Base-by-base conservation (phyloP, 2,329 filamentous ascomycete species). In the Ophiocordyceps camponoti-saundersi region DNA sequence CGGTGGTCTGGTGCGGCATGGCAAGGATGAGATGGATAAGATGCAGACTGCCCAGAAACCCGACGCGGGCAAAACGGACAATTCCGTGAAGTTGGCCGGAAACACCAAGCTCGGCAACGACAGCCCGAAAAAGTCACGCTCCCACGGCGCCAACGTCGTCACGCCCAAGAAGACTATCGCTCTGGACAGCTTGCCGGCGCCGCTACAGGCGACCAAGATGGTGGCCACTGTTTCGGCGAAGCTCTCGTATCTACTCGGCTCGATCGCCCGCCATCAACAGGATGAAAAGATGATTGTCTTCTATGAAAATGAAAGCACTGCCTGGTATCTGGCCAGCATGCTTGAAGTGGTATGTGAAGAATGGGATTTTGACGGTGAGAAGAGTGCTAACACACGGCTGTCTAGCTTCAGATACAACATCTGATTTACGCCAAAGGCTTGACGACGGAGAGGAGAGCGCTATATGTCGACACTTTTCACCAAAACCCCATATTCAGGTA, bases 231-330 rank as follows among this genome's bases (percentile, higher is more conserved):
- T 80, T 0, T 95, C 89, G 0, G 79, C 85, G 0, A 96, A 96
- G 61, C 69, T 95, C 3, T 89, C 84, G 3, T 95, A 95, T 56
- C 68, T 95, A 6, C 66, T 95, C 18, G 82, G 88, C 47, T 72
- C 77, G 30, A 79, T 95, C 13, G 61, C 80, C 6, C 68, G 73
- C 46, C 70, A 89, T 50, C 77, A 92, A 46, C 62, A 70, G 1
- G 64, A 73, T 0, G 88, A 95, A 56, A 94, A 95, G 61, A 92
- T 93, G 3, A 77, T 95, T 46, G 75, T 95, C 11, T 96, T 96
- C 61, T 95, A 95, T 59, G 87, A 94, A 50, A 82, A 84, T 30
- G 83, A 92, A 50, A 90, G 94, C 54, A 73, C 84, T 2, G 89
- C 87, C 1, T 94, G 77, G 61, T 95, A 93, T 64, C 75, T 95